Percentiles rank a stretch among this genome's conserved stretches.
These are phyloP conservation scores for Cryptococcus wingfieldii DNA, from an alignment of 1,284 basidiomycete genomes.

Conservation along the genomic window DNA sequence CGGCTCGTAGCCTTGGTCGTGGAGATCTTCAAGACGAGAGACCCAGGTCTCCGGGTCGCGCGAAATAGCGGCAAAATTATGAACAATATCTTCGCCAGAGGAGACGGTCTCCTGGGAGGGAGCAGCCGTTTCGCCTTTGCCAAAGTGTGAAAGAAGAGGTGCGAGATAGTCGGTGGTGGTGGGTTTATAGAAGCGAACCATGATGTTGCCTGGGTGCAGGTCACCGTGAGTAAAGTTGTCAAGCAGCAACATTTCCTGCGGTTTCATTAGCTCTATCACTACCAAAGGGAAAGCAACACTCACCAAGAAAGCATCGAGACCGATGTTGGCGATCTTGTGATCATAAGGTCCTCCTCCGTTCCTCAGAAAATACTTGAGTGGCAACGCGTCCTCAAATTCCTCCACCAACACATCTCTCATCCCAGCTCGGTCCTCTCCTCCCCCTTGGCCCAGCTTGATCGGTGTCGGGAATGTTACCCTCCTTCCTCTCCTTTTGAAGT, in stretches of 20 bases:
- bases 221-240: slow-evolving; percentile 99
- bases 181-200: slow-evolving; percentile 91
- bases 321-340: slow-evolving; percentile 82
- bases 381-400: slow-evolving; percentile 88
- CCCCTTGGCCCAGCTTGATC: slow-evolving; percentile 49
- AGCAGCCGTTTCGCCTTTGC: slow-evolving; percentile 16
- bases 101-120: slow-evolving; percentile 7
- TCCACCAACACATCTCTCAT: slow-evolving; percentile 75
- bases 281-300: slow-evolving; percentile 35
- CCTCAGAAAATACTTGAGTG: slow-evolving; percentile 79
- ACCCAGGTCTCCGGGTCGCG: slow-evolving; percentile 66
- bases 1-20: slow-evolving; percentile 75
- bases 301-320: slow-evolving; percentile 91
- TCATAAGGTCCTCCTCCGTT: slow-evolving; percentile 91
- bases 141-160: slow-evolving; percentile 40
- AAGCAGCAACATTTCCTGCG: slow-evolving; percentile 90
- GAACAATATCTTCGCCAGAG: slow-evolving; percentile 57
- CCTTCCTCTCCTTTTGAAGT: slow-evolving; percentile 71
- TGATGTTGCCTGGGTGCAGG: slow-evolving; percentile 79
- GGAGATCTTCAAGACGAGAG: slow-evolving; percentile 62
- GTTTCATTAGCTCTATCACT: neutral
- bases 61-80: slow-evolving; percentile 59
- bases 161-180: slow-evolving; percentile 58
- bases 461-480: slow-evolving; percentile 88
- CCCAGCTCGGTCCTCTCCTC: slow-evolving; percentile 16